Conservation (phyloP, 495 filamentous ascomycete genomes). For the Penicillium atrosanguineum region DNA sequence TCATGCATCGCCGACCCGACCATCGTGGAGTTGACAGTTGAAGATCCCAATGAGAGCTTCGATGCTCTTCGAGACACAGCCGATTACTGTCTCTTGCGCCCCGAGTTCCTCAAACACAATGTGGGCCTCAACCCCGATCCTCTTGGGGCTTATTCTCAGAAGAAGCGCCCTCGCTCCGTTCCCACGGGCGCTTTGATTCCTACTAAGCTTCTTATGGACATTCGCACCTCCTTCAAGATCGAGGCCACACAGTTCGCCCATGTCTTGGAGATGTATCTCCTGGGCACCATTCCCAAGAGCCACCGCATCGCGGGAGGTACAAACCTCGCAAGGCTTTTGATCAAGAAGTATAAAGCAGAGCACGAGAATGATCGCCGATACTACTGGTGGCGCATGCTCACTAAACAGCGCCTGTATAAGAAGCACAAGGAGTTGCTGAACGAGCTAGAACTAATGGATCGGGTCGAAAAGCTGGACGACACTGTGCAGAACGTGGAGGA, state of each 20-base stretch:
- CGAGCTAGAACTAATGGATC: slow-evolving; percentile 73
- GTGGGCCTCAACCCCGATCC: slow-evolving; percentile 46
- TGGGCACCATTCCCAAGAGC: slow-evolving; percentile 64
- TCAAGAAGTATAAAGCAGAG: slow-evolving; percentile 51
- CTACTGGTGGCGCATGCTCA: slow-evolving; percentile 77
- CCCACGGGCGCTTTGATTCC: slow-evolving; percentile 65
- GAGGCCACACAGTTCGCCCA: slow-evolving; percentile 82
- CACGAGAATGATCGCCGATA: slow-evolving; percentile 62
- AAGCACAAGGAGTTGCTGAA: slow-evolving; percentile 73
- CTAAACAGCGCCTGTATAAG: slow-evolving; percentile 77
- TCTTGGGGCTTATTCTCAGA: slow-evolving; percentile 33
- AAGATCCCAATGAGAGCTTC: slow-evolving; percentile 94
- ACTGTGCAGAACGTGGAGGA: slow-evolving; percentile 73
- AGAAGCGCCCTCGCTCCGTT: slow-evolving; percentile 43
- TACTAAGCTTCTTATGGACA: slow-evolving; percentile 49
- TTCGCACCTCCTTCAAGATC: slow-evolving; percentile 72
- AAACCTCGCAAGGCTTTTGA: slow-evolving; percentile 49
- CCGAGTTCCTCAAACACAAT: slow-evolving; percentile 42
- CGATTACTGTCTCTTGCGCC: slow-evolving; percentile 67
- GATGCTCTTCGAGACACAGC: slow-evolving; percentile 83
- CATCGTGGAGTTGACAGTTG: slow-evolving; percentile 83
- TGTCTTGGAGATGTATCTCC: slow-evolving; percentile 84
- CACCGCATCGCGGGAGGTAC: slow-evolving; percentile 55
- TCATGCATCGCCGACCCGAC: slow-evolving; percentile 59
- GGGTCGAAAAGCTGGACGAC: slow-evolving; percentile 78